Base-by-base conservation (phyloP, 441 rosid genomes). In the Aquilaria agallochum region DNA sequence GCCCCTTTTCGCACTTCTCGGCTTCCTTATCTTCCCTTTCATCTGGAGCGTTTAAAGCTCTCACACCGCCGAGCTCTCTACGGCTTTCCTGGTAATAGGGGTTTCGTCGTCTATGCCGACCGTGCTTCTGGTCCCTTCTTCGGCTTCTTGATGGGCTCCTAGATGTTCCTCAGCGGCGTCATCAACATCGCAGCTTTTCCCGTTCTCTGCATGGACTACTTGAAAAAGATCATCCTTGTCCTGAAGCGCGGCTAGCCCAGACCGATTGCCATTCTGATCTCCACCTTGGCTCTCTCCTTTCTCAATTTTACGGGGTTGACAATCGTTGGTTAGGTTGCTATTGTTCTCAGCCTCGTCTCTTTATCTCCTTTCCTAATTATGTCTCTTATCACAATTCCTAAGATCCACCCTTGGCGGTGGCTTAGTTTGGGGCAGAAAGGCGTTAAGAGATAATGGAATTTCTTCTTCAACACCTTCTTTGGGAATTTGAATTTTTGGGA, bases 41-140 rank as follows among this genome's bases (percentile, higher is more conserved):
- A 71, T 84, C 9, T 82, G 90, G 87, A 77, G 83, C 78, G 58
- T 84, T 40, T 57, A 86, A 84, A 67, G 89, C 87, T 15, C 78
- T 79, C 0, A 74, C 10, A 81, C 89, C 7, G 89, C 87, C 1
- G 89, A 81, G 64, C 77, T 76, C 48, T 65, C 80, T 56, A 66
- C 77, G 4, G 45, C 74, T 11, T 76, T 66, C 59, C 80, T n/a
- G 74, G 69, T 2, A 76, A 76, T 46, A 76, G 80, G 10, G 80
- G 80, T 12, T 76, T 45, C 4, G 80, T 76, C 34, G 56, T 76
- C 51, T 72, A 76, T 76, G 74, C 72, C n/a, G 42, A 66, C 52
- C 61, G 9, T 14, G 74, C 80, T 20, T 76, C 72, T 42, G 77
- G 80, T 3, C 74, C 77, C 58, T 63, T 72, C 57, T 66, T 71